Base-by-base conservation (phyloP, 495 filamentous ascomycete genomes). In the Articulospora tetracladia region DNA sequence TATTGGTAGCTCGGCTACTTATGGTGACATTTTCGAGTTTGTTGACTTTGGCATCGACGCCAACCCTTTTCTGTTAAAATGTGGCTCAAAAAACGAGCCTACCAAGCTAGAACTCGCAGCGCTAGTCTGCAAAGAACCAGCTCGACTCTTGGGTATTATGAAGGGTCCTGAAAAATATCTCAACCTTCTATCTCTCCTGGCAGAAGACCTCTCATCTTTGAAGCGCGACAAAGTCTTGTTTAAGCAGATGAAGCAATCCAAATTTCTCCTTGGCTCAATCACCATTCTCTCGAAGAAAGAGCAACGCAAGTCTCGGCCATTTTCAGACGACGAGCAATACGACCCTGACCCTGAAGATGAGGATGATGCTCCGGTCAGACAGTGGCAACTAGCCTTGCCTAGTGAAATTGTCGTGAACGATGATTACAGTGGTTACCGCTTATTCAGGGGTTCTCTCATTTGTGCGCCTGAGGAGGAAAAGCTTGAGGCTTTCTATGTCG, bases 1-100 rank as follows among this genome's bases (percentile, higher is more conserved):
- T 72, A 78, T 98, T 7, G 87, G 89, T 23, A 82, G 80, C 24
- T 86, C 86, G 58, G 76, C 85, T 22, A 82, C 81, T 13, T 98
- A 93, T 65, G 86, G 82, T 36, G 90, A 94, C 26, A 92, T 99
- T 19, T 96, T 98, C 63, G 92, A 97, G 69, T 99, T 96, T 73
- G 91, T 98, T 3, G 89, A 97, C 70, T 97, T 97, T 73, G 92
- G 92, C 2, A 70, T 79, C 53, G 84, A 93, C 66, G 93, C 91
- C 2, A 97, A 98, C 65, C 75, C 87, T 0, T 98, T 99, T 67
- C 76, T 99, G 6, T 78, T 92, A 64, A 86, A 87, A 53, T 88
- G 90, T 57, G 95, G 95, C 1, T 92, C 92, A 3, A 97, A 93
- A 69, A 82, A 84, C 54, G 93, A 98, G 68, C 95, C 95, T 0